Conservation (phyloP, 2,329 filamentous ascomycete species). For the Verticillium zaregamsianum region DNA sequence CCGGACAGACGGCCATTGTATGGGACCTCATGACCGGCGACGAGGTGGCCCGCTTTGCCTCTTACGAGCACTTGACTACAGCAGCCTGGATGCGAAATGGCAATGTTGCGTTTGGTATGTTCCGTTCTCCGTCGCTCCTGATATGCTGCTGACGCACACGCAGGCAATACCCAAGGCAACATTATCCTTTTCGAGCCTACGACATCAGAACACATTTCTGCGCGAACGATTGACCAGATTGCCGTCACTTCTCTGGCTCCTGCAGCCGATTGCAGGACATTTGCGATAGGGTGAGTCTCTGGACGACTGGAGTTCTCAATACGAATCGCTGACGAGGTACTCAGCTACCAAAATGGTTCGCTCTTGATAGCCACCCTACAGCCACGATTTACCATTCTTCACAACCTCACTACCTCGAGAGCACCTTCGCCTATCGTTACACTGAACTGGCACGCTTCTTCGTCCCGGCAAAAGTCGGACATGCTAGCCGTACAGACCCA, state of each 20-base stretch:
- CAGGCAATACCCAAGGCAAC: slow-evolving; percentile 88
- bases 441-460: slow-evolving; percentile 93
- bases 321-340: slow-evolving; percentile 7
- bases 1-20: slow-evolving; percentile 85
- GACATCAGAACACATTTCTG: slow-evolving; percentile 87
- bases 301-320: not conserved
- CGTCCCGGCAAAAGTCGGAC: slow-evolving; percentile 91
- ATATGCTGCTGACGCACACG: slow-evolving; percentile 15
- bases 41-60: slow-evolving; percentile 86
- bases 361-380: slow-evolving; percentile 85
- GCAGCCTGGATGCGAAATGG: slow-evolving; percentile 97
- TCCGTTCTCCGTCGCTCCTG: not conserved
- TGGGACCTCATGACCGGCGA: slow-evolving; percentile 94
- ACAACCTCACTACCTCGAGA: slow-evolving; percentile 82
- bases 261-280: slow-evolving; percentile 83
- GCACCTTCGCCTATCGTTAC: slow-evolving; percentile 83
- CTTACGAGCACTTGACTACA: slow-evolving; percentile 79
- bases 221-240: slow-evolving; percentile 85
- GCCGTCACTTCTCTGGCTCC: slow-evolving; percentile 92
- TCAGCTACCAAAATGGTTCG: slow-evolving; percentile 90
- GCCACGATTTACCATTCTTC: slow-evolving; percentile 88
- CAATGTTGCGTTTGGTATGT: slow-evolving; percentile 90
- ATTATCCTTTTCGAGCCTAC: slow-evolving; percentile 92
- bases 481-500: slow-evolving; percentile 93
- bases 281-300: slow-evolving; percentile 78